Evolutionary conservation across 1,139 yeast species (phyloP).

Genomic region (Martiniozyma asiatica): DNA sequence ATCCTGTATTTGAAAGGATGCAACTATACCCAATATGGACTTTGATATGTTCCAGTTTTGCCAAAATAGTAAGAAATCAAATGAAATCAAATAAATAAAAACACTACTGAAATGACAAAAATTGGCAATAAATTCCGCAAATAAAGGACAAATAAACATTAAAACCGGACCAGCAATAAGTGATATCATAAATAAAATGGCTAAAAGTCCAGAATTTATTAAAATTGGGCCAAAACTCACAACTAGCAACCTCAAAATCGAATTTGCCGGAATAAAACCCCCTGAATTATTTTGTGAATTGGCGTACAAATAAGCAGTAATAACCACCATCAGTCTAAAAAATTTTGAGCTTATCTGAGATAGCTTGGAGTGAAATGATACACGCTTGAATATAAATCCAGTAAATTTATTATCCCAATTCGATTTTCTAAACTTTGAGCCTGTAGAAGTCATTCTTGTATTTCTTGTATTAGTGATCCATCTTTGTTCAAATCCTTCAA

Average conservation of each 20-base stretch:
- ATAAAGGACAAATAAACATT: slow-evolving; percentile 25
- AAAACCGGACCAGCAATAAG: slow-evolving; percentile 34
- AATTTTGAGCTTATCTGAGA: slow-evolving; percentile 26
- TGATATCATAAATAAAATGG: slow-evolving; percentile 31
- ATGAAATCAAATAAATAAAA: slow-evolving; percentile 31
- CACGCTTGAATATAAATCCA: slow-evolving; percentile 26
- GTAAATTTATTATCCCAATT: slow-evolving; percentile 16
- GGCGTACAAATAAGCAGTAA: slow-evolving; percentile 32
- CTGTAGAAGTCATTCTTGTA: slow-evolving; percentile 32
- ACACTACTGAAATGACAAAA: slow-evolving; percentile 33
- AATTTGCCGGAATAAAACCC: slow-evolving; percentile 22
- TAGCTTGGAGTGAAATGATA: slow-evolving; percentile 29
- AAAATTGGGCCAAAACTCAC: slow-evolving; percentile 37
- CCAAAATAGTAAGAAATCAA: slow-evolving; percentile 38
- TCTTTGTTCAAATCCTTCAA: slow-evolving; percentile 21
- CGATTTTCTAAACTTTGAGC: slow-evolving; percentile 27
- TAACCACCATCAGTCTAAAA: slow-evolving; percentile 22
- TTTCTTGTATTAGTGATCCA: slow-evolving; percentile 33
- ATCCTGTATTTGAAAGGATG: slow-evolving; percentile 31
- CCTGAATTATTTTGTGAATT: slow-evolving; percentile 33
- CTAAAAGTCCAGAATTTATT: slow-evolving; percentile 29
- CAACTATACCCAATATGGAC: slow-evolving; percentile 36
- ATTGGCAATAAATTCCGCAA: slow-evolving; percentile 34
- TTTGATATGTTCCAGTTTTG: slow-evolving; percentile 42
- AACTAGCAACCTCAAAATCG: slow-evolving; percentile 30